phyloP scores from a whole-genome alignment of 495 filamentous ascomycete genomes.

The Penicillium chermesinum region DNA sequence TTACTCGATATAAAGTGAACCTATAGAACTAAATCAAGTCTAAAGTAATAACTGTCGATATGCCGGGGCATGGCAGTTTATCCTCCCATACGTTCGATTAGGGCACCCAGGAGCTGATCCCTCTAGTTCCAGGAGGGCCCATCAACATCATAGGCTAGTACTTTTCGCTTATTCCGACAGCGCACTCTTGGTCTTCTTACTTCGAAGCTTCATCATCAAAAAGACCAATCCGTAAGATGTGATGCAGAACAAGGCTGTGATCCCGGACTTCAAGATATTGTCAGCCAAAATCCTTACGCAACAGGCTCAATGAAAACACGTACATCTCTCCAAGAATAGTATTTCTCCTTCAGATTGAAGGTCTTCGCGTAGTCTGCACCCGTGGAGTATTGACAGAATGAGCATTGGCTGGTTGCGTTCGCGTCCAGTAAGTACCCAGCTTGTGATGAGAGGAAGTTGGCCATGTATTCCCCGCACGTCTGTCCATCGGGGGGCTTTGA shows the following conservation, averaged over 20 bases:
- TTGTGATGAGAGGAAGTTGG: slow-evolving; percentile 41
- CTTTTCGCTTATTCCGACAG: slow-evolving; percentile 25
- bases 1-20: too few species aligned
- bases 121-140: too few species aligned
- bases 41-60: too few species aligned
- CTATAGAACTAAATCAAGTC: too few species aligned
- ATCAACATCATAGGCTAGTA: too few species aligned
- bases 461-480: slow-evolving; percentile 65
- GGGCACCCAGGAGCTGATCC: too few species aligned
- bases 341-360: slow-evolving; percentile 35
- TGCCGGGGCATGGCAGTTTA: too few species aligned
- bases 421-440: slow-evolving; percentile 57
- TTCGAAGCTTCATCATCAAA: slow-evolving; percentile 41
- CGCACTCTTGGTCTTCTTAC: slow-evolving; percentile 41
- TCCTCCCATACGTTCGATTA: too few species aligned
- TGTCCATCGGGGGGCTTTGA: slow-evolving; percentile 56
- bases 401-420: slow-evolving; percentile 50
- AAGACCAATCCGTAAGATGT: slow-evolving; percentile 35
- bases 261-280: slow-evolving; percentile 27
- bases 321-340: slow-evolving; percentile 43
- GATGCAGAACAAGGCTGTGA: slow-evolving; percentile 41
- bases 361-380: slow-evolving; percentile 38
- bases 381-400: slow-evolving; percentile 52
- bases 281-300: slow-evolving; percentile 12
- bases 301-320: slow-evolving; percentile 6